A percentile compares a stretch with the other conserved stretches of the same genome.
Conservation (phyloP, 805 yeast species). For the Metschnikowia lunata region DNA sequence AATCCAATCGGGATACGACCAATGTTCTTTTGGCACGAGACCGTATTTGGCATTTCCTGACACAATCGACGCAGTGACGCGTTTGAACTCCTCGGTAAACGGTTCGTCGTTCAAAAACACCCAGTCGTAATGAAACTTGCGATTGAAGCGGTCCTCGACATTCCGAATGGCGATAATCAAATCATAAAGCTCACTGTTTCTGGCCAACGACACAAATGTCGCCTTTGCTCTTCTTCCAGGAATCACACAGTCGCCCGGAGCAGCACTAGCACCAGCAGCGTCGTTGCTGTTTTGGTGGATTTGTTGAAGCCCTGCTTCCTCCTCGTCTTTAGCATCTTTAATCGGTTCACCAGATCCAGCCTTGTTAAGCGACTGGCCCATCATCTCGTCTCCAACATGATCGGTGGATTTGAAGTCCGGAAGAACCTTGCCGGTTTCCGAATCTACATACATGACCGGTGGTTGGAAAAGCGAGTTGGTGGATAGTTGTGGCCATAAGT, state of each 20-base stretch:
- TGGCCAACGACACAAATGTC: conserved; percentile 17
- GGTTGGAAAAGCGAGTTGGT: not conserved
- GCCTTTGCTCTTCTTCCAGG: conserved; percentile 14
- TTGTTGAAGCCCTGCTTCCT: conserved; percentile 10
- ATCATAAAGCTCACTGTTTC: conserved; percentile 13
- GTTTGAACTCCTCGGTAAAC: conserved; percentile 21
- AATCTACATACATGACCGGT: conserved; percentile 16
- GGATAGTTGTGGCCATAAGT: not conserved
- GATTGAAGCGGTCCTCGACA: conserved; percentile 23
- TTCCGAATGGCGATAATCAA: conserved; percentile 17
- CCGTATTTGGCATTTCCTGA: conserved; percentile 20
- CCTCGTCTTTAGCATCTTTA: conserved; percentile 9
- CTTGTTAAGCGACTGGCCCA: not conserved
- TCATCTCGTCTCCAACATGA: not conserved
- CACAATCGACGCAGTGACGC: conserved; percentile 13
- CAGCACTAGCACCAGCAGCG: not conserved
- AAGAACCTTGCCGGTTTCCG: conserved; percentile 12
- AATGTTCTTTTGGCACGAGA: conserved; percentile 19
- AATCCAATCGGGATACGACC: conserved; percentile 21
- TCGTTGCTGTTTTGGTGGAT: not conserved
- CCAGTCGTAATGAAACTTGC: conserved; percentile 23
- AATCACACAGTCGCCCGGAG: conserved; percentile 4
- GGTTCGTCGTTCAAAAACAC: conserved; percentile 24
- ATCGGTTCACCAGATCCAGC: not conserved
- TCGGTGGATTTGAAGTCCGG: conserved; percentile 3